Evolutionary conservation across 345 rosid species (phyloP), one percentile per base, ranked within the genome.

Genomic region (Pelargonium nanum): DNA sequence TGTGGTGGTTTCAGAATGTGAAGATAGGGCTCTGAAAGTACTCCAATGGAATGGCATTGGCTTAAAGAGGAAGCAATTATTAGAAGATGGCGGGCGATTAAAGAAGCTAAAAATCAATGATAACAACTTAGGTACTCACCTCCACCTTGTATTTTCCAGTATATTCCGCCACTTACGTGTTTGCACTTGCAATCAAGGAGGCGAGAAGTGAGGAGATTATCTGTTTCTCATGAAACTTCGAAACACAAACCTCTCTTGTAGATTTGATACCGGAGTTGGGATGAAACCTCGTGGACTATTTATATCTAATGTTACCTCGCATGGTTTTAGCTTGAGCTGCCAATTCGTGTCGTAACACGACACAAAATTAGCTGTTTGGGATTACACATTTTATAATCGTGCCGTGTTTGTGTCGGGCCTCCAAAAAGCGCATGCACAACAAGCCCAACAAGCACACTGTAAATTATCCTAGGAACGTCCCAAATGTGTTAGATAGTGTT

Each of bases 91-190:
- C 19, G 56, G 53, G 34, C 75, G 74, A 13, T 66, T 68, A 53
- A 81, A 84, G 84, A 87, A 74, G 75, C 70, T 73, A n/a, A 91
- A 71, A 75, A 73, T 68, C 53, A 71, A 66, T 53, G 82, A 75
- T 10, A 23, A 53, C 19, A 44, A 20, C 51, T 59, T 74, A 66
- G 81, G 81, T 76, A 61, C 55, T 40, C 48, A 12, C 16, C 16
- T 40, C 16, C 9, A 55, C 13, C 20, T 50, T 0, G 5, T 16
- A n/a, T 59, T 0, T 10, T 15, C 7, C 53, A 50, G 19, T 15
- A 21, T 15, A 5, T 15, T 4, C n/a, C n/a, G 53, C 10, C 2
- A 21, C 19, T 50, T 15, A 1, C 53, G 53, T 23, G 21, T 6
- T 26, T 32, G 15, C 19, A 19, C 40, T 8, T 21, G 48, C n/a